Conservation (phyloP, 176 grass and related monocot genomes). For the Triticum dicoccoides region DNA sequence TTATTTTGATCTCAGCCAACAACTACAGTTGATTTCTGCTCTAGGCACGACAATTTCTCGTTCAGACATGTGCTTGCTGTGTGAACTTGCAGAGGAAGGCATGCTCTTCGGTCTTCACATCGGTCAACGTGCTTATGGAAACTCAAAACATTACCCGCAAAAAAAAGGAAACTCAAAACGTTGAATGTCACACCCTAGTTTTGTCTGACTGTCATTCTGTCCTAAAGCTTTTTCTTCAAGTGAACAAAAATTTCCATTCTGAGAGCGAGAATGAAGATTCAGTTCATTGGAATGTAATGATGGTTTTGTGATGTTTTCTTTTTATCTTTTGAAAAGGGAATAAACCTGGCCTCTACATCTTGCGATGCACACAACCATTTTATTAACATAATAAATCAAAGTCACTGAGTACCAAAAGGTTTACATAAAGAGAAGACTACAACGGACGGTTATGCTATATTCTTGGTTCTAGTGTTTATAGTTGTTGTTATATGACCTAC, state of each 20-base stretch:
- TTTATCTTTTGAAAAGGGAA: too few relatives aligned
- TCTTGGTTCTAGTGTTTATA: too few relatives aligned
- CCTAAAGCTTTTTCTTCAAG: neutral
- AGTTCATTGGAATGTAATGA: neutral
- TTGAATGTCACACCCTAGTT: neutral
- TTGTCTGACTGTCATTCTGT: neutral
- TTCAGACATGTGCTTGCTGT: too few relatives aligned
- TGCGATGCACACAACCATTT: too few relatives aligned
- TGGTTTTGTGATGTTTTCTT: neutral
- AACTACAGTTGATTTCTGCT: neutral
- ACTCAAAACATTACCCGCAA: too few relatives aligned
- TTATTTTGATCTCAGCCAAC: neutral
- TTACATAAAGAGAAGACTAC: too few relatives aligned
- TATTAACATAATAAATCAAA: too few relatives aligned
- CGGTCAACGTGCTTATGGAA: neutral
- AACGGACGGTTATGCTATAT: too few relatives aligned
- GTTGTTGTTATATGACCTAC: too few relatives aligned
- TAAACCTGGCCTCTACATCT: too few relatives aligned
- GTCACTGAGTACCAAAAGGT: too few relatives aligned
- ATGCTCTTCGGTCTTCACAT: neutral
- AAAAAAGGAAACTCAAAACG: too few relatives aligned
- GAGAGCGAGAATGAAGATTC: neutral
- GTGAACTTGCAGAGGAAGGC: neutral
- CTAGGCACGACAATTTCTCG: neutral
- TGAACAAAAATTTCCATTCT: neutral